phyloP scores from a whole-genome alignment of 2,329 filamentous ascomycete species.

The Sporothrix inflata region DNA sequence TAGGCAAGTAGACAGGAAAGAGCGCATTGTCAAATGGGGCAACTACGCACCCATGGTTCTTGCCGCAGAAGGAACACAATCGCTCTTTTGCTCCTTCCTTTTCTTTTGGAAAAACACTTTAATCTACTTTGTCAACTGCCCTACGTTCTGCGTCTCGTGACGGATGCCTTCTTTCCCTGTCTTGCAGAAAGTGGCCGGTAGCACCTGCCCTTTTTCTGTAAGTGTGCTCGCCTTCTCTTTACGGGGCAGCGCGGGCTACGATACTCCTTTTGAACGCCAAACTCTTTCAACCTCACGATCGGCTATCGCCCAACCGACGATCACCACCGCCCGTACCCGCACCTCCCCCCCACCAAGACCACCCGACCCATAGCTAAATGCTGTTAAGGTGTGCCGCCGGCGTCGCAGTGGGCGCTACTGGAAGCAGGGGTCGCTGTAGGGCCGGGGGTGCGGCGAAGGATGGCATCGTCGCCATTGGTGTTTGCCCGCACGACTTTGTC shows the following conservation, averaged over 20 bases:
- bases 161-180: not conserved
- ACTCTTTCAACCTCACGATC: not conserved
- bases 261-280: not conserved
- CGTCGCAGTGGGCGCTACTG: slow-evolving; percentile 8
- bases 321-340: slow-evolving; percentile 8
- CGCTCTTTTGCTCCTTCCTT: slow-evolving; percentile 5
- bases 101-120: not conserved
- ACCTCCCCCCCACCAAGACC: not conserved
- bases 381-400: slow-evolving; percentile 13
- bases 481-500: not conserved
- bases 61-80: not conserved
- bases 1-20: slow-evolving; percentile 18
- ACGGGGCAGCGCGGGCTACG: not conserved
- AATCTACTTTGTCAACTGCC: not conserved
- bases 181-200: not conserved
- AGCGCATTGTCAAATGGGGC: not conserved
- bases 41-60: not conserved
- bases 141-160: not conserved
- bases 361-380: slow-evolving; percentile 12
- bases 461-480: not conserved
- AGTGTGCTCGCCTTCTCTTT: slow-evolving; percentile 4
- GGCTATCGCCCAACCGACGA: slow-evolving; percentile 15
- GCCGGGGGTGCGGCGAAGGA: not conserved
- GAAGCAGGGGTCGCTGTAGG: not conserved
- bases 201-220: slow-evolving; percentile 18